These are phyloP conservation scores for Zygoascus meyerae DNA, from an alignment of 1,139 yeast species.

Conservation along the genomic window DNA sequence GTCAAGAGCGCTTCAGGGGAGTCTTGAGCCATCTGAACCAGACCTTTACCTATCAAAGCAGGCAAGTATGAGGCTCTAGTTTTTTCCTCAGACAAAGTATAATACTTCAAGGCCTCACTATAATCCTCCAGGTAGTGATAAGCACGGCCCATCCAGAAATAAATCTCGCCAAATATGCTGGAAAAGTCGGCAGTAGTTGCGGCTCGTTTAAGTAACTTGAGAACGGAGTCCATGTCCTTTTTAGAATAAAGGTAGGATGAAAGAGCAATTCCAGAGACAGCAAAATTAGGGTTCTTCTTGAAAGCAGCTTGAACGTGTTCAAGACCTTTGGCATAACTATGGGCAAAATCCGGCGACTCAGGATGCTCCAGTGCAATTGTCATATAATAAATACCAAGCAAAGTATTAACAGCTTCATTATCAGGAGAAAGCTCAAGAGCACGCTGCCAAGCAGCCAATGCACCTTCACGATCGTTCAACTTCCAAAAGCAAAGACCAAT, in stretches of 20 bases:
- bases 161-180: conserved; percentile 61
- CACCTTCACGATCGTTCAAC: conserved; percentile 70
- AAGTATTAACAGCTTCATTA: conserved; percentile 57
- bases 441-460: conserved; percentile 77
- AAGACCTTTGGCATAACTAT: conserved; percentile 33
- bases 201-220: conserved; percentile 51
- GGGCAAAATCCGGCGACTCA: conserved; percentile 30
- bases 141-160: conserved; percentile 83
- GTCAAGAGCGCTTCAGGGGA: conserved; percentile 81
- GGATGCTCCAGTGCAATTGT: conserved; percentile 49
- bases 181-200: conserved; percentile 38
- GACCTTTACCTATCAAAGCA: conserved; percentile 70
- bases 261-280: conserved; percentile 43
- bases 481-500: conserved; percentile 94
- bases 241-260: conserved; percentile 56
- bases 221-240: conserved; percentile 52
- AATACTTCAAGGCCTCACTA: conserved; percentile 63
- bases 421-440: conserved; percentile 60
- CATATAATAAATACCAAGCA: conserved; percentile 64
- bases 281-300: conserved; percentile 33
- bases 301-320: conserved; percentile 36
- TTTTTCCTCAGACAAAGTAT: conserved; percentile 46
- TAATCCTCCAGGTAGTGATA: conserved; percentile 54
- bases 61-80: conserved; percentile 47
- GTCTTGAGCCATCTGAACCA: conserved; percentile 69